Evolutionary conservation across 495 filamentous ascomycete genomes (phyloP), one percentile per base, ranked within the genome.

Genomic region (Rhizodiscina lignyota): DNA sequence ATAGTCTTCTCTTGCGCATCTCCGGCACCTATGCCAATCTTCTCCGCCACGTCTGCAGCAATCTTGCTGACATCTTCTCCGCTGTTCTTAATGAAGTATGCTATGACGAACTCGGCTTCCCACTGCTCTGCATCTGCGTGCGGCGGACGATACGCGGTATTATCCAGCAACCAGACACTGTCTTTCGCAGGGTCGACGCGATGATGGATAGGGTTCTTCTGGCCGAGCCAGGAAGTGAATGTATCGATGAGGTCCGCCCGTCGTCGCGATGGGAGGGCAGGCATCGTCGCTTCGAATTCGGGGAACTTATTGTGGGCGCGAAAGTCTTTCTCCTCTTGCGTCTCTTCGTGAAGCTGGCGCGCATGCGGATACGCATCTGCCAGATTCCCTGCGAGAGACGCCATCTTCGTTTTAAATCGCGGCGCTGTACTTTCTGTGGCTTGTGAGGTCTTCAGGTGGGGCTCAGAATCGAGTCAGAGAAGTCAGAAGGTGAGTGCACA

Each of bases 141-240:
- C n/a, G n/a, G n/a, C n/a, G n/a, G n/a, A n/a, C n/a, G n/a, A 51
- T 76, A 92, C 4, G 84, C 87, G 5, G 82, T 83, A 47, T 89
- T 94, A 60, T 94, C 84, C 26, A 94, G 54, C 10, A 96, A 60
- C 87, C 87, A 94, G 17, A 94, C 75, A 6, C 65, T 68, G 42
- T 94, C 72, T 19, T 58, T 56, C 13, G 58, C 49, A 20, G 59
- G 56, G 31, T 70, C 51, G 27, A 63, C 60, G 11, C 41, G 41
- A 2, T 53, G 54, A 26, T 48, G 48, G 38, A 63, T 37, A 1
- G 60, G 58, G 39, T 63, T 63, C 18, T 41, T 35, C 1, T 33
- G 36, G 5, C 59, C 58, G 1, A 63, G 32, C 28, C 64, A 63
- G 8, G 64, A 65, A 33, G 68, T 56, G 12, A 65, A 23, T 30